These are phyloP conservation scores for Grigorovia yakushimaensis DNA, from an alignment of 805 yeast genomes.

Conservation along the genomic window DNA sequence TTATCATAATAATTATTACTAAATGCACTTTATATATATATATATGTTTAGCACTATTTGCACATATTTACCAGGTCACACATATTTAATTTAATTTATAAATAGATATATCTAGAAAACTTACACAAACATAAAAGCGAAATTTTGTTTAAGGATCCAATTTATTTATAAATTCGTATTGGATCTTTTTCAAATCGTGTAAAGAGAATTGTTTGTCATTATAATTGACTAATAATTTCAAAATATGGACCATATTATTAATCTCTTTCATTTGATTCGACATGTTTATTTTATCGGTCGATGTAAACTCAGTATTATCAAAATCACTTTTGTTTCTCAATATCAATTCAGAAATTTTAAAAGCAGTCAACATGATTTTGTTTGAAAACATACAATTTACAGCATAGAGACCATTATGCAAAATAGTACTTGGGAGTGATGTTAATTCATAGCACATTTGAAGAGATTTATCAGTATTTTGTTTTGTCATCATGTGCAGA, in stretches of 20 bases:
- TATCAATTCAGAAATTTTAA: constrained; percentile 10
- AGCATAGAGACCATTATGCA: constrained; percentile 28
- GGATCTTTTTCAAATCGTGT: constrained; percentile 15
- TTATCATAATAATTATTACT: too few relatives aligned
- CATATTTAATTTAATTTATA: too few relatives aligned
- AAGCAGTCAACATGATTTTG: constrained; percentile 22
- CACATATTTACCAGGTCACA: too few relatives aligned
- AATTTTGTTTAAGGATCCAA: too few relatives aligned
- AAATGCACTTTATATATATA: background rate
- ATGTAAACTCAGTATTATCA: background rate
- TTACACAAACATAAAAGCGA: too few relatives aligned
- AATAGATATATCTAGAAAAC: too few relatives aligned
- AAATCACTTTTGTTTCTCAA: background rate
- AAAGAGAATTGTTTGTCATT: constrained; percentile 8
- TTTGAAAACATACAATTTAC: constrained; percentile 21
- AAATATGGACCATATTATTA: constrained; percentile 20
- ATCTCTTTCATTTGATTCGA: constrained; percentile 19
- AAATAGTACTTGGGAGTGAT: constrained; percentile 15
- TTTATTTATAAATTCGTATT: constrained; percentile 18
- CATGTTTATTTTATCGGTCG: background rate
- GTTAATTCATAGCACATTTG: constrained; percentile 27
- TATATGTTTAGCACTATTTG: background rate
- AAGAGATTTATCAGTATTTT: constrained; percentile 10
- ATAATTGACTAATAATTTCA: constrained; percentile 10
- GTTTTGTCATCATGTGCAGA: constrained; percentile 29